Conservation (phyloP, 2,329 filamentous ascomycete genomes). For the Hymenoscyphus infarciens region DNA sequence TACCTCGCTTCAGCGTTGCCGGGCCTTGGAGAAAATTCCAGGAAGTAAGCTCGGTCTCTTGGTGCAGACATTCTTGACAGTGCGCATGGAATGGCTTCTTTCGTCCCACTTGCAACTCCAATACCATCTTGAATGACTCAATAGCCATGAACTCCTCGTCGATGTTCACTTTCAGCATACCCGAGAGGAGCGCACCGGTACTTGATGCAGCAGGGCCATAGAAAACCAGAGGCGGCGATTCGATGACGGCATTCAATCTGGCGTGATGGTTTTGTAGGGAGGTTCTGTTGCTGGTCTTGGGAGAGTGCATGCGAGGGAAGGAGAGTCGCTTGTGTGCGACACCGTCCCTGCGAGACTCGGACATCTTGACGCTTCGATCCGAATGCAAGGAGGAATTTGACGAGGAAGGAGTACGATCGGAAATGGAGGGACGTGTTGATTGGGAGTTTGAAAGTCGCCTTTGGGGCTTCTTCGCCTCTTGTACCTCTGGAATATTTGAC, state of each 20-base stretch:
- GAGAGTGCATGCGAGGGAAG: constrained; percentile 21
- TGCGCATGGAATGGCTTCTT: constrained; percentile 79
- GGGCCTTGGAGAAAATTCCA: constrained; percentile 72
- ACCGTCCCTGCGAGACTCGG: constrained; percentile 12
- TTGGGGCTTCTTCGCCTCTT: constrained; percentile 24
- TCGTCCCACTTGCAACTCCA: constrained; percentile 68
- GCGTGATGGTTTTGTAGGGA: constrained; percentile 21
- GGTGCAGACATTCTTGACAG: constrained; percentile 72
- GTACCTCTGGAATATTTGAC: constrained; percentile 1
- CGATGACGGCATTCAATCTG: constrained; percentile 47
- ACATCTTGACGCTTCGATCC: constrained; percentile 25
- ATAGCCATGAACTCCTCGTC: constrained; percentile 64
- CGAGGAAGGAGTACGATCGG: constrained; percentile 19
- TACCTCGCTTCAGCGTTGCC: constrained; percentile 49
- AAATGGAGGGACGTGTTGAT: constrained; percentile 15
- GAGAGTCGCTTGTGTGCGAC: constrained; percentile 30
- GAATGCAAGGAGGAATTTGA: constrained; percentile 18
- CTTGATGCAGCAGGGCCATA: constrained; percentile 73
- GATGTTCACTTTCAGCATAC: constrained; percentile 72
- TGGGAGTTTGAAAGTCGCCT: constrained; percentile 18
- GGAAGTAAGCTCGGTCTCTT: constrained; percentile 68
- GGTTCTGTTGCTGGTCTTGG: constrained; percentile 27
- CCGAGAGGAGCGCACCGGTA: constrained; percentile 80
- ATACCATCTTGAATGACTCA: constrained; percentile 67
- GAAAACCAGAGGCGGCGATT: constrained; percentile 58